Evolutionary conservation across 257 asterid genomes (phyloP).

Genomic region (Knoxia roxburghii): DNA sequence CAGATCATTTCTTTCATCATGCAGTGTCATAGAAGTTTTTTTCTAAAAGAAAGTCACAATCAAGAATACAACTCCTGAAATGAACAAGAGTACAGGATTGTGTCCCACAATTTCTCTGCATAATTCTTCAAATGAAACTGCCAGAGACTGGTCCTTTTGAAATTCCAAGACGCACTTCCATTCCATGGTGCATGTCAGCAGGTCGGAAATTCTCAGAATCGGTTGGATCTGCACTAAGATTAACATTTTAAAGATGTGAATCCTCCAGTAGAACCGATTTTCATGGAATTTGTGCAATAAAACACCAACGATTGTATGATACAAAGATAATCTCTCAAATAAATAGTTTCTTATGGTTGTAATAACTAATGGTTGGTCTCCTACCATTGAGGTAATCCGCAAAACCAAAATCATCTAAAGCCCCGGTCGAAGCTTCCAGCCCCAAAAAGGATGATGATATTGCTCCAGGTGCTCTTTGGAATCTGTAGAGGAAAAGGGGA

Average conservation of each 20-base stretch:
- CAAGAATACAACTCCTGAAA: background rate
- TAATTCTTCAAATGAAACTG: conserved; percentile 57
- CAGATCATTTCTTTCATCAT: background rate
- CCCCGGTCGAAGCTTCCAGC: conserved; percentile 71
- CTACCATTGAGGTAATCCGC: conserved; percentile 84
- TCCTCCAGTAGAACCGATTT: background rate
- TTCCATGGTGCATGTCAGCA: conserved; percentile 78
- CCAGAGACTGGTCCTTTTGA: conserved; percentile 83
- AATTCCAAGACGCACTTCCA: conserved; percentile 90
- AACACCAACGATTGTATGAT: background rate
- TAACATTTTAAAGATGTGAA: background rate
- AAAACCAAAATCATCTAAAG: conserved; percentile 65
- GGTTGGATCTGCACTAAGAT: conserved; percentile 64
- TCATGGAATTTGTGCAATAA: background rate
- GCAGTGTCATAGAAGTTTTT: background rate
- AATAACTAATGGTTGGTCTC: background rate
- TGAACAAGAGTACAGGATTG: no score
- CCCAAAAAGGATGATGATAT: conserved; percentile 87
- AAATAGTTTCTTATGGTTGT: background rate
- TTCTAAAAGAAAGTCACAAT: background rate
- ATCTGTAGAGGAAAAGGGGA: conserved; percentile 31
- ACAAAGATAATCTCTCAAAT: background rate
- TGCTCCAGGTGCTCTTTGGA: conserved; percentile 85
- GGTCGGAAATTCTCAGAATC: conserved; percentile 73
- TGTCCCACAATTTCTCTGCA: background rate